Evolutionary conservation across 192 early-diverging fungal species (phyloP).

Genomic region (Glomus cerebriforme): DNA sequence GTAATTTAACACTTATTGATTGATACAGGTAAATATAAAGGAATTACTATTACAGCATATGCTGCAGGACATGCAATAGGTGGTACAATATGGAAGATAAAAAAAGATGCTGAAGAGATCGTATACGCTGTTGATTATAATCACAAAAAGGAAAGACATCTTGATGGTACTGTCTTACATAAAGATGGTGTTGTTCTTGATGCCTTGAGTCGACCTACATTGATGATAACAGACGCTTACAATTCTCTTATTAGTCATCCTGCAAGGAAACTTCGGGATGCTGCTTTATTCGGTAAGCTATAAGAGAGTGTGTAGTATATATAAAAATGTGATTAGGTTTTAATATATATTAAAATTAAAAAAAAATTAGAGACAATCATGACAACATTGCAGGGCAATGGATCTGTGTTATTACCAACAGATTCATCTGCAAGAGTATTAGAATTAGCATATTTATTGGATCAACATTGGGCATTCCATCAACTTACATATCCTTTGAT

Average conservation of each 20-base stretch:
- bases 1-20: not conserved
- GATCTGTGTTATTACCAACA: conserved; percentile 87
- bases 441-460: conserved; percentile 87
- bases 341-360: not conserved
- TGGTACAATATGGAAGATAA: conserved; percentile 96
- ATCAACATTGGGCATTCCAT: conserved; percentile 78
- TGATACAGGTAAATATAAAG: conserved; percentile 69
- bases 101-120: conserved; percentile 90
- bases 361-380: conserved; percentile 60
- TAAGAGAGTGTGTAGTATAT: not conserved
- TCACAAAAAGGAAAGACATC: conserved; percentile 85
- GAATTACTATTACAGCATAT: conserved; percentile 88
- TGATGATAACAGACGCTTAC: conserved; percentile 92
- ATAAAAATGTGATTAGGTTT: not conserved
- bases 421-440: conserved; percentile 88
- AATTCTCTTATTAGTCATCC: conserved; percentile 71
- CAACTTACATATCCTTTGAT: conserved; percentile 70
- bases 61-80: conserved; percentile 93
- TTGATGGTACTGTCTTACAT: conserved; percentile 71
- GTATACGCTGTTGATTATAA: conserved; percentile 97
- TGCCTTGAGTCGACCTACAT: conserved; percentile 75
- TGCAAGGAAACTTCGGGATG: conserved; percentile 72
- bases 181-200: conserved; percentile 63
- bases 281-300: conserved; percentile 69
- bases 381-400: conserved; percentile 61